Evolutionary conservation across 345 rosid species (phyloP), one percentile per base, ranked within the genome.

Genomic region (Geranium rotundifolium): DNA sequence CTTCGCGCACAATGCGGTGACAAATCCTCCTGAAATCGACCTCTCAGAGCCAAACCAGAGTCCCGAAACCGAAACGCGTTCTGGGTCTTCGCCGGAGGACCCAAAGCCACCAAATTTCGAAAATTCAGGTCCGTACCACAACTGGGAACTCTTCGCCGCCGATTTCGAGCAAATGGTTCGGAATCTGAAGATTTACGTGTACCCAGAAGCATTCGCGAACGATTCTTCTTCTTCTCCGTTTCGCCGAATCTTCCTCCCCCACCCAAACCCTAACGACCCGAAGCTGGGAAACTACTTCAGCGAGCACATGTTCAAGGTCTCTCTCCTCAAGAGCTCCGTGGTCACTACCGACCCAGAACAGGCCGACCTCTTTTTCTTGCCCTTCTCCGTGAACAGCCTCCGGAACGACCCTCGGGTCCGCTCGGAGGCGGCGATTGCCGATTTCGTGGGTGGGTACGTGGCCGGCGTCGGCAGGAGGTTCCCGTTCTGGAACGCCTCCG

Each of bases 271-370:
- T 10, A 59, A 54, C 8, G 60, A 69, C 57, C 80, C 76, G 34
- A 75, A 67, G 69, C 67, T 75, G 8, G 80, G 80, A 14, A 77
- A 81, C 61, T 81, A 78, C 72, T 73, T 73, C 58, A 81, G 82
- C 68, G 82, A 81, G 64, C 80, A 75, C 75, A 75, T 77, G 70
- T 81, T 81, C 74, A 81, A 81, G 71, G 20, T 71, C 12, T 62
- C 78, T 31, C 79, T 81, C 23, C 78, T 77, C 14, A 31, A 19
- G 6, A 73, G 85, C 64, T 60, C 77, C 16, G 59, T 81, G 17
- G 46, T 73, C 30, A 72, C 78, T 2, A 0, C 37, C 17, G 4
- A 20, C 55, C 78, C 85, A 3, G 61, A 18, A 58, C 18, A 75
- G 57, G 85, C 85, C 46, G 65, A 71, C 10, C 56, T 78, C 78